Evolutionary conservation across 2,329 filamentous ascomycete genomes (phyloP).

Genomic region (Diaporthe destruens): DNA sequence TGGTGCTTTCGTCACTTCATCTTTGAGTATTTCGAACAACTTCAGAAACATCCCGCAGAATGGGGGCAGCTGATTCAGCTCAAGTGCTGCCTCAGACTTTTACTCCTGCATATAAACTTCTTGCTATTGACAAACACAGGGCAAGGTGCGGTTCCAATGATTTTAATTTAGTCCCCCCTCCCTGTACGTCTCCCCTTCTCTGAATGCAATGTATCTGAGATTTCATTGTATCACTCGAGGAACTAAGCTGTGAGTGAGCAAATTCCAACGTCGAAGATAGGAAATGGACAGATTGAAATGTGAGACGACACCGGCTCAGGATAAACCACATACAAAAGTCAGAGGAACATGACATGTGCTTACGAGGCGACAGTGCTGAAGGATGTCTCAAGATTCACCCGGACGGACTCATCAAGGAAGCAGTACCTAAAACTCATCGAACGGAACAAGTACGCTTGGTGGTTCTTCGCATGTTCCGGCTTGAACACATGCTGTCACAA

Average conservation of each 20-base stretch:
- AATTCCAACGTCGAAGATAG: background rate
- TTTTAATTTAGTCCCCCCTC: too few species aligned
- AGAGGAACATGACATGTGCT: background rate
- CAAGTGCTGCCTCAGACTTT: background rate
- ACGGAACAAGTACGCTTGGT: background rate
- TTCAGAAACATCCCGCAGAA: background rate
- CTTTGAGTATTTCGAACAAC: background rate
- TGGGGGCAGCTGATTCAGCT: background rate
- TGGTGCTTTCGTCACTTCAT: background rate
- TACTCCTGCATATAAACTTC: background rate
- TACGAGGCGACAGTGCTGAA: slow-evolving; percentile 12
- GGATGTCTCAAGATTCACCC: background rate
- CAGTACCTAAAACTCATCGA: background rate
- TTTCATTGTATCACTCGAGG: too few species aligned
- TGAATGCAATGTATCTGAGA: background rate
- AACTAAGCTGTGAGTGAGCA: background rate
- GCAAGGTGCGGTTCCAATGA: background rate
- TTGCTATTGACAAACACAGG: background rate
- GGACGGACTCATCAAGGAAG: slow-evolving; percentile 15
- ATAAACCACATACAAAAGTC: background rate
- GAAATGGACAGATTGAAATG: background rate
- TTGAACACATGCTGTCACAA: slow-evolving; percentile 3
- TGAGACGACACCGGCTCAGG: background rate
- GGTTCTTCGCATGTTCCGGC: background rate
- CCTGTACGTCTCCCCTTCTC: too few species aligned